Evolutionary conservation across 2,329 filamentous ascomycete species (phyloP).

Genomic region (Lizonia empirigonia): DNA sequence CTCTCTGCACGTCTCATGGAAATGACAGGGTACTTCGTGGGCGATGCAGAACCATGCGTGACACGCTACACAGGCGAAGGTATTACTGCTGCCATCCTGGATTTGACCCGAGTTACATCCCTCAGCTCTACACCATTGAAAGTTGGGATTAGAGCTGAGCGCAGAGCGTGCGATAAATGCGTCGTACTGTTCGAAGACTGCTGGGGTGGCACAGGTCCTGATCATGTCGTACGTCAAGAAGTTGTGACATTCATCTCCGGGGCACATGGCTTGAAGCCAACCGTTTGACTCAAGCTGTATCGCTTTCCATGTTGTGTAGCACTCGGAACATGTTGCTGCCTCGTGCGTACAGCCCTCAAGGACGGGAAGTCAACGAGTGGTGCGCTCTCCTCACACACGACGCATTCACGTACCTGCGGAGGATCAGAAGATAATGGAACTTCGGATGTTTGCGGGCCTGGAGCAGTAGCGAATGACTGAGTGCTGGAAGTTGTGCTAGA

Average conservation of each 20-base stretch:
- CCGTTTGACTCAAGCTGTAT: constrained; percentile 46
- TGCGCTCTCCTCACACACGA: constrained; percentile 27
- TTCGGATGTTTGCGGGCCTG: too few relatives aligned
- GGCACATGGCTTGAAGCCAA: constrained; percentile 59
- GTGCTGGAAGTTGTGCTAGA: too few relatives aligned
- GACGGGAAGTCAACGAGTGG: constrained; percentile 28
- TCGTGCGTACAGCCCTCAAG: constrained; percentile 37
- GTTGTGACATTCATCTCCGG: constrained; percentile 54
- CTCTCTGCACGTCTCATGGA: constrained; percentile 49
- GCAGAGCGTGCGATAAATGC: constrained; percentile 51
- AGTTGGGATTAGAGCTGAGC: constrained; percentile 54
- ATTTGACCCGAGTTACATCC: constrained; percentile 60
- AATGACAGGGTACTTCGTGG: constrained; percentile 48
- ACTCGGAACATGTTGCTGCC: constrained; percentile 44
- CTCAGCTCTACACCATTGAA: constrained; percentile 60
- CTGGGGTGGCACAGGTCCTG: constrained; percentile 26
- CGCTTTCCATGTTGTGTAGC: constrained; percentile 48
- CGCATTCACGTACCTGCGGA: too few relatives aligned
- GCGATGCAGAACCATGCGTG: constrained; percentile 45
- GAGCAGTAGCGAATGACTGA: too few relatives aligned
- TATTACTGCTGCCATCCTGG: constrained; percentile 58
- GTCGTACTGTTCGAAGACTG: constrained; percentile 44
- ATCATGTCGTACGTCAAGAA: constrained; percentile 55
- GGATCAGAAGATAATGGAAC: too few relatives aligned
- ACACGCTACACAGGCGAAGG: constrained; percentile 50